Percentiles rank a stretch among this genome's conserved stretches.
These are phyloP conservation scores for Lactarius quietus DNA, from an alignment of 768 basidiomycete species.

Conservation along the genomic window DNA sequence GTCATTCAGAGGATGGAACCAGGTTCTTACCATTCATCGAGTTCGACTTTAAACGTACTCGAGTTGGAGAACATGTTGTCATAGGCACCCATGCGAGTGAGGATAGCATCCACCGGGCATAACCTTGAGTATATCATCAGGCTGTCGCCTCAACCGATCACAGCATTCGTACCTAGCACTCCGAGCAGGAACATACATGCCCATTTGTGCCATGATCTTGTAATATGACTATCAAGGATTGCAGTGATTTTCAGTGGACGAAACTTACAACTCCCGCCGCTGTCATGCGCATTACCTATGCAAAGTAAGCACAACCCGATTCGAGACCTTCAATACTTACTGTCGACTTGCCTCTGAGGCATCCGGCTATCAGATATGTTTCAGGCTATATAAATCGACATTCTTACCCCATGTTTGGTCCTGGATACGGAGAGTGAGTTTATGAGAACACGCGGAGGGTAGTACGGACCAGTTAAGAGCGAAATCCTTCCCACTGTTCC, in stretches of 20 bases:
- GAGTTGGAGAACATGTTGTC: conserved; percentile 95
- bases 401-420: conserved; percentile 84
- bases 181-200: conserved; percentile 90
- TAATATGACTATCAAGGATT: background rate
- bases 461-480: conserved; percentile 71
- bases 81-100: conserved; percentile 98
- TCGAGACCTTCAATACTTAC: conserved; percentile 34
- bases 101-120: conserved; percentile 86
- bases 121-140: conserved; percentile 44
- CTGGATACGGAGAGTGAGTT: conserved; percentile 34
- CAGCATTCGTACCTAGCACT: conserved; percentile 57
- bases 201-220: conserved; percentile 90
- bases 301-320: background rate
- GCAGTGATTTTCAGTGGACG: background rate
- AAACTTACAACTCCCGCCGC: conserved; percentile 77
- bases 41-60: conserved; percentile 97
- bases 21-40: conserved; percentile 84
- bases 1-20: background rate
- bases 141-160: conserved; percentile 3
- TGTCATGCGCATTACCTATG: conserved; percentile 89
- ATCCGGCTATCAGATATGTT: background rate
- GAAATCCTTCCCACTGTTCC: conserved; percentile 70
- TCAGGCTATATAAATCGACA: background rate
- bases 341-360: conserved; percentile 69
- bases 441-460: background rate